Percentiles rank a stretch among this genome's conserved stretches.
Conservation (phyloP, 2,329 filamentous ascomycete genomes). For the Neoscytalidium dimidiatum region DNA sequence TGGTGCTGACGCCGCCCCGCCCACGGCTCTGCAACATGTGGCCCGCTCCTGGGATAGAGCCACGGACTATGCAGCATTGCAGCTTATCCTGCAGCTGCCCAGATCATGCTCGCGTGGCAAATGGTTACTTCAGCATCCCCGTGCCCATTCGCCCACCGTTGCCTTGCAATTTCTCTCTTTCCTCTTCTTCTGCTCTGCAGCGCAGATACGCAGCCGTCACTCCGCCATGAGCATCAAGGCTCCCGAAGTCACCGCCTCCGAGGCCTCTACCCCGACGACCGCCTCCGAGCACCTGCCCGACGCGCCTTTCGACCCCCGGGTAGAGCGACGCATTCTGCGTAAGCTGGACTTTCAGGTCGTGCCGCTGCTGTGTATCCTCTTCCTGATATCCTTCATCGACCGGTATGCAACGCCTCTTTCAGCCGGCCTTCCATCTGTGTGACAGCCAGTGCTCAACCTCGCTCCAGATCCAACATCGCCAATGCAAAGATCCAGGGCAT, state of each 20-base stretch:
- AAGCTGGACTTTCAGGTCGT: conserved; percentile 34
- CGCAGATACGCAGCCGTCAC: neutral
- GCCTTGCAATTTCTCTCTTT: neutral
- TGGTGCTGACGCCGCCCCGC: conserved; percentile 5
- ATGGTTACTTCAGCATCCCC: neutral
- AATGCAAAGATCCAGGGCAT: conserved; percentile 35
- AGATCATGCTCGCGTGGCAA: neutral
- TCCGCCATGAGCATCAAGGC: neutral
- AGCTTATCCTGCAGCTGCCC: neutral
- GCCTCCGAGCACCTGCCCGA: conserved; percentile 2
- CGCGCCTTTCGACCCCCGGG: conserved; percentile 27
- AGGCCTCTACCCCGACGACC: neutral
- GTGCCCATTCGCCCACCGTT: neutral
- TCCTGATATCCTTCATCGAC: conserved; percentile 36
- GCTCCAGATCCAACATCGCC: conserved; percentile 28
- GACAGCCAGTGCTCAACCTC: neutral
- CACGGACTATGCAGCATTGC: neutral
- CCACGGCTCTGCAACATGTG: neutral
- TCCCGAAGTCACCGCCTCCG: conserved; percentile 2
- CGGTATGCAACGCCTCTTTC: conserved; percentile 14
- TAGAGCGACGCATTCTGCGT: conserved; percentile 30
- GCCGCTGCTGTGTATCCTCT: conserved; percentile 36
- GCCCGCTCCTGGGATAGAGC: neutral
- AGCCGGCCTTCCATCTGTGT: neutral
- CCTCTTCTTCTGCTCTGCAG: neutral